Evolutionary conservation across 768 basidiomycete species (phyloP).

Genomic region (Polyporus arcularius): DNA sequence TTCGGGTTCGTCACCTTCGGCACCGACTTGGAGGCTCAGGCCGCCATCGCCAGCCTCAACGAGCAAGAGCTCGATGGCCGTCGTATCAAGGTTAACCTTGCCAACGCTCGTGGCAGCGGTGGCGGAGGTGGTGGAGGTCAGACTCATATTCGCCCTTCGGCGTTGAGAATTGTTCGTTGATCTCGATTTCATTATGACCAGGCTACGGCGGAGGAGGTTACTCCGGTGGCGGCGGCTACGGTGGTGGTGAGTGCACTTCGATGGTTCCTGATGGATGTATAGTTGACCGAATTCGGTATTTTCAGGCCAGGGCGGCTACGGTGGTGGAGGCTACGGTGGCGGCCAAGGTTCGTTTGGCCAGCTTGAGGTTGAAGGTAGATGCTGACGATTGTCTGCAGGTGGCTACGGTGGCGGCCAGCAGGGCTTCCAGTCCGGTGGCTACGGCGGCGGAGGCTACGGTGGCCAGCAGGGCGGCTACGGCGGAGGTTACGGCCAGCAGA

Average conservation of each 20-base stretch:
- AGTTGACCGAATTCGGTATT: constrained; percentile 30
- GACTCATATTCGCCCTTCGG: background rate
- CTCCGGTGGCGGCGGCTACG: constrained; percentile 30
- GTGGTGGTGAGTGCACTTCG: constrained; percentile 10
- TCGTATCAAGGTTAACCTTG: constrained; percentile 84
- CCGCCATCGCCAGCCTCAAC: constrained; percentile 76
- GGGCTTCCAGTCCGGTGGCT: constrained; percentile 25
- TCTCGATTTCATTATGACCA: background rate
- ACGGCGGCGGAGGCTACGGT: constrained; percentile 26
- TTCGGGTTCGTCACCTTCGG: constrained; percentile 93
- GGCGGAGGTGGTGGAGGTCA: constrained; percentile 44
- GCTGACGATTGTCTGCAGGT: constrained; percentile 3
- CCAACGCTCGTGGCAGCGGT: constrained; percentile 65
- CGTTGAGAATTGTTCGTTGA: background rate
- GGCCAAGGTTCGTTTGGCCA: constrained; percentile 22
- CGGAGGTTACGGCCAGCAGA: constrained; percentile 24
- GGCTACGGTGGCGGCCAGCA: constrained; percentile 17
- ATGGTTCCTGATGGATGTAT: constrained; percentile 23
- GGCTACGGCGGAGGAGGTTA: constrained; percentile 37
- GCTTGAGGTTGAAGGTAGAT: constrained; percentile 13
- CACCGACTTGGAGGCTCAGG: constrained; percentile 63
- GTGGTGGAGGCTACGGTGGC: constrained; percentile 27
- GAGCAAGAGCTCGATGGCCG: constrained; percentile 94
- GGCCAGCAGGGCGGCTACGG: constrained; percentile 25
- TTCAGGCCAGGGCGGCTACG: constrained; percentile 31